Percentiles rank a stretch among this genome's conserved stretches.
Conservation (phyloP, 1,139 yeast genomes). For the Lodderomyces oxycetoniae region DNA sequence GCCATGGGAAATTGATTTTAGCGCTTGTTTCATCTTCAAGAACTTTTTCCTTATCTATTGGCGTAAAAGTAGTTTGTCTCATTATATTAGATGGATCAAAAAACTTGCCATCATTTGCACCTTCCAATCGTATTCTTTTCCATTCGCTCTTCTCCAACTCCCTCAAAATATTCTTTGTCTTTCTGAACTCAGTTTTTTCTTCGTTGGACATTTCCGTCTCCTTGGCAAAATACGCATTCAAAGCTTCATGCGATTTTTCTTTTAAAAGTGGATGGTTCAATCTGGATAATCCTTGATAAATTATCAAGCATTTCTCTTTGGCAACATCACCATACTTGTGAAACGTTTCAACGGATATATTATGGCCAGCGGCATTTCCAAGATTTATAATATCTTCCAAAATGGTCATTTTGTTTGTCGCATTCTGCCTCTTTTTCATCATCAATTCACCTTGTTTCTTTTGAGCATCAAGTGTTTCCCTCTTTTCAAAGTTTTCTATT, state of each 20-base stretch:
- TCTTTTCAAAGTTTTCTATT: constrained; percentile 23
- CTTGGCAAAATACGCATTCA: constrained; percentile 27
- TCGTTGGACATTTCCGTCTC: constrained; percentile 31
- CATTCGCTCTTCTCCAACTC: constrained; percentile 50
- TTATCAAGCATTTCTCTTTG: constrained; percentile 29
- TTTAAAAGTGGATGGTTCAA: constrained; percentile 24
- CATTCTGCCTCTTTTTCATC: constrained; percentile 38
- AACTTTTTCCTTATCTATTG: constrained; percentile 48
- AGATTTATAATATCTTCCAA: constrained; percentile 36
- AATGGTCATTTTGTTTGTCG: constrained; percentile 42
- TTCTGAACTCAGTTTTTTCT: constrained; percentile 39
- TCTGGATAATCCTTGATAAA: constrained; percentile 25
- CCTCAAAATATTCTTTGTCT: constrained; percentile 50
- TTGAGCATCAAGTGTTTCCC: constrained; percentile 22
- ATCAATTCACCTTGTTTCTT: constrained; percentile 19
- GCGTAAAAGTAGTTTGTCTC: constrained; percentile 33
- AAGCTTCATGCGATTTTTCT: constrained; percentile 12
- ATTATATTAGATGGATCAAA: constrained; percentile 34
- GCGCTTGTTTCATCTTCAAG: constrained; percentile 52
- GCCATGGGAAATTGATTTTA: constrained; percentile 64
- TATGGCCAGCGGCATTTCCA: constrained; percentile 22
- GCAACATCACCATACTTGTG: constrained; percentile 18
- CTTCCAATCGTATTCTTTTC: constrained; percentile 45
- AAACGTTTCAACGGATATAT: constrained; percentile 22
- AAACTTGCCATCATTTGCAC: constrained; percentile 24